Conservation (phyloP, 2,329 filamentous ascomycete genomes). For the Colletotrichum scovillei region DNA sequence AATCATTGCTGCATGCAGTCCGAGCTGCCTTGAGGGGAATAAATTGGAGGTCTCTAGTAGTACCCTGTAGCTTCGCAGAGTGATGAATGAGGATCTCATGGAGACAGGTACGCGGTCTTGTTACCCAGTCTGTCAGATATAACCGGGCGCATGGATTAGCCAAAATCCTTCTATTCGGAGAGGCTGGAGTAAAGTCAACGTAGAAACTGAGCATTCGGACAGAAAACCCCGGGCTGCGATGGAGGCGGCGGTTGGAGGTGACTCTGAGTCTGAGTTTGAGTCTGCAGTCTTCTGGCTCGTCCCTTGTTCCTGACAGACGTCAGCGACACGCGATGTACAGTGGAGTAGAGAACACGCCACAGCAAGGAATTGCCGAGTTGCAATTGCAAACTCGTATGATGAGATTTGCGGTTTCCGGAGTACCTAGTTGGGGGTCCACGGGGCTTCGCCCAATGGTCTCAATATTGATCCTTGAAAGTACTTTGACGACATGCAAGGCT, state of each 20-base stretch:
- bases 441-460: background rate
- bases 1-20: background rate
- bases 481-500: background rate
- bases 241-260: background rate
- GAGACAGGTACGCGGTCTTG: background rate
- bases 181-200: background rate
- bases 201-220: background rate
- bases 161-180: background rate
- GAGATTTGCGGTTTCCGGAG: slow-evolving; percentile 19
- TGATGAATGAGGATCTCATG: background rate
- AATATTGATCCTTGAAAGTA: slow-evolving; percentile 7
- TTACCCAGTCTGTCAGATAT: background rate
- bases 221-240: slow-evolving; percentile 15
- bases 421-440: slow-evolving; percentile 4
- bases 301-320: slow-evolving; percentile 26
- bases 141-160: background rate
- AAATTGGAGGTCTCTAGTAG: background rate
- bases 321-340: slow-evolving; percentile 29
- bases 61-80: background rate
- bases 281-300: slow-evolving; percentile 13
- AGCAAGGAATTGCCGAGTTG: slow-evolving; percentile 31
- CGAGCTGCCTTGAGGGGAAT: background rate
- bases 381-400: slow-evolving; percentile 35
- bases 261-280: background rate
- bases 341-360: slow-evolving; percentile 27